Percentiles rank a stretch among this genome's conserved stretches.
phyloP scores from a whole-genome alignment of 2,329 filamentous ascomycete genomes.

The Hyphodiscus sp. region DNA sequence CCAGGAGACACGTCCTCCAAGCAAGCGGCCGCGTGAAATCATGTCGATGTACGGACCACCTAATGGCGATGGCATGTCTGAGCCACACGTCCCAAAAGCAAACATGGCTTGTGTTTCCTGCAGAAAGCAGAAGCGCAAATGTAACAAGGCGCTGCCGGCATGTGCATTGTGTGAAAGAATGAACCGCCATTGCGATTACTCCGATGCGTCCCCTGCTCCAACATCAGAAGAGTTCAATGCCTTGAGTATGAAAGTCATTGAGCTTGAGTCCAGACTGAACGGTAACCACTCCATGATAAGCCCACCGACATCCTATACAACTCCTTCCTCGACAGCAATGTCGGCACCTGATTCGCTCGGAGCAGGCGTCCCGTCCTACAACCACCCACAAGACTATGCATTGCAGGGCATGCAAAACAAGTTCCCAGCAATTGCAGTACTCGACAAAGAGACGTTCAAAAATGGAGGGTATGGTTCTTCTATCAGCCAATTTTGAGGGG shows the following conservation, averaged over 20 bases:
- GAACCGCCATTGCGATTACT: constrained; percentile 37
- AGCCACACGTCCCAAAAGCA: constrained; percentile 26
- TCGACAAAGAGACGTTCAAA: constrained; percentile 37
- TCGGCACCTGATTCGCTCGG: constrained; percentile 15
- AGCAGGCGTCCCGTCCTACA: constrained; percentile 15
- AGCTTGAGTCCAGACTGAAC: constrained; percentile 34
- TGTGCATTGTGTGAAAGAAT: constrained; percentile 42
- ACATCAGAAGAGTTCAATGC: constrained; percentile 35
- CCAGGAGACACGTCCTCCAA: no score
- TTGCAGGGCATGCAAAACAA: constrained; percentile 27
- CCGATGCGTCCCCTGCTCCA: constrained; percentile 30
- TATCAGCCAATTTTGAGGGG: not conserved
- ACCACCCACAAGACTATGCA: constrained; percentile 17
- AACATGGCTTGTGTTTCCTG: constrained; percentile 39
- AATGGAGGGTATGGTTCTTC: constrained; percentile 24
- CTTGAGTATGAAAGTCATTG: constrained; percentile 32
- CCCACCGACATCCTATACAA: constrained; percentile 20
- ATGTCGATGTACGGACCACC: constrained; percentile 16
- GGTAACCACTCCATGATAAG: constrained; percentile 15
- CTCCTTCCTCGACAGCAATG: constrained; percentile 16
- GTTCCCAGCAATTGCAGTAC: constrained; percentile 39
- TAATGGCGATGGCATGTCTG: constrained; percentile 9
- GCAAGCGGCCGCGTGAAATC: not conserved
- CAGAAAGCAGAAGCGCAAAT: constrained; percentile 44
- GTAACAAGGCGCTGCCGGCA: constrained; percentile 42